Evolutionary conservation across 257 asterid genomes (phyloP).

Genomic region (Orobanche coerulescens): DNA sequence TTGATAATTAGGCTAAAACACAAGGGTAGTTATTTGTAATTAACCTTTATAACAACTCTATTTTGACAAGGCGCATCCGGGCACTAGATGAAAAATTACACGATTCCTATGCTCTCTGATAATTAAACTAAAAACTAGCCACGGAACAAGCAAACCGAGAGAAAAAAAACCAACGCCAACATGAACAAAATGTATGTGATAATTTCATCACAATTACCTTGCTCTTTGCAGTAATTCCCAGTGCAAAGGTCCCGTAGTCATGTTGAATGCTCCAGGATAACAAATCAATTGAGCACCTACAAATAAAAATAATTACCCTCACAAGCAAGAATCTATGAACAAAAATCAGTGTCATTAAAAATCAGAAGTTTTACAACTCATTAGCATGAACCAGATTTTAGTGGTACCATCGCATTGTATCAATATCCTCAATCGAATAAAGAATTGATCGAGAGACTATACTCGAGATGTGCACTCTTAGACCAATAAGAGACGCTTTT

Average conservation of each 20-base stretch:
- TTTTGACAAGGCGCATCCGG: background rate
- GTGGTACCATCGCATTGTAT: background rate
- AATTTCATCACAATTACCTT: conserved; percentile 40
- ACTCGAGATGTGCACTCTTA: too few species aligned
- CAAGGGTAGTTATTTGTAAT: background rate
- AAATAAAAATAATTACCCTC: conserved; percentile 2
- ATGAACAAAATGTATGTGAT: background rate
- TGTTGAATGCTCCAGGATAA: conserved; percentile 96
- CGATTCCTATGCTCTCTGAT: background rate
- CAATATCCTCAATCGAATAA: background rate
- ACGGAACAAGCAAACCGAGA: background rate
- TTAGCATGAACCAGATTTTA: background rate
- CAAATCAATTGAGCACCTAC: conserved; percentile 87
- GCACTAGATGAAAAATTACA: background rate
- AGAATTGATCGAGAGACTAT: background rate
- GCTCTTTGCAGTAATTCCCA: conserved; percentile 93
- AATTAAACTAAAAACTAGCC: background rate
- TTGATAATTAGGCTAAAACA: background rate
- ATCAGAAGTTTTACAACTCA: background rate
- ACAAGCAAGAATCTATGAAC: conserved; percentile 14
- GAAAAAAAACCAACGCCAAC: background rate
- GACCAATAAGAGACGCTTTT: background rate
- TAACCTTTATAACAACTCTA: background rate
- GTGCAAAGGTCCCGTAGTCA: conserved; percentile 93
- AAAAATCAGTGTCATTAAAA: background rate